phyloP scores from a whole-genome alignment of 31 red algal genomes.

The Endocladia muricata region DNA sequence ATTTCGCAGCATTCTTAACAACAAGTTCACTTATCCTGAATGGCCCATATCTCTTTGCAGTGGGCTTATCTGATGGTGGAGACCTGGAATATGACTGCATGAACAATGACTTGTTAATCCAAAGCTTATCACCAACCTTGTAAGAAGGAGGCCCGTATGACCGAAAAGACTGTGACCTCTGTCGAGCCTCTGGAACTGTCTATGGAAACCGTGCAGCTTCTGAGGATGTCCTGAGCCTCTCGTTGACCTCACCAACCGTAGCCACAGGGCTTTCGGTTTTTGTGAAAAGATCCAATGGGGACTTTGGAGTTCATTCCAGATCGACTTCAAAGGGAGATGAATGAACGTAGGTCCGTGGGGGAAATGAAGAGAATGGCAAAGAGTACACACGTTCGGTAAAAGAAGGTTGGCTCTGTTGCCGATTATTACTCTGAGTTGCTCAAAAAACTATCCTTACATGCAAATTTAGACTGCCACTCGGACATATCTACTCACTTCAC shows the following conservation, averaged over 20 bases:
- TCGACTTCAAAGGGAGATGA: constrained; percentile 23
- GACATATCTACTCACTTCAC: too few relatives aligned
- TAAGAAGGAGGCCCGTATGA: background rate
- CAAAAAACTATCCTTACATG: too few relatives aligned
- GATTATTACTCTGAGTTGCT: too few relatives aligned
- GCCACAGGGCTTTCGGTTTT: background rate
- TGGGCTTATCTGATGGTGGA: background rate
- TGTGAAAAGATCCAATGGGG: background rate
- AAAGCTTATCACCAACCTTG: background rate
- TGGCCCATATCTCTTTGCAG: background rate
- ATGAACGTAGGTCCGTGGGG: too few relatives aligned
- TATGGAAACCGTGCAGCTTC: background rate
- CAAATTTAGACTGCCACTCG: too few relatives aligned
- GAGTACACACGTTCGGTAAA: too few relatives aligned
- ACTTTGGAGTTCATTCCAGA: background rate
- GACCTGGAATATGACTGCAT: background rate
- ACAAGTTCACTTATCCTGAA: background rate
- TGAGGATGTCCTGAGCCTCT: background rate
- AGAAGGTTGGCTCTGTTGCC: too few relatives aligned
- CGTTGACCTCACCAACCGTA: background rate
- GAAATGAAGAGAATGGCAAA: too few relatives aligned
- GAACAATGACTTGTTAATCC: background rate
- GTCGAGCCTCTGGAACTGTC: background rate
- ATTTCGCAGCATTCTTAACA: background rate
- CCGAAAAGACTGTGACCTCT: background rate